A percentile compares a stretch with the other conserved stretches of the same genome.
Conservation (phyloP, 192 early-diverging fungal genomes). For the Neocallimastix lanati region DNA sequence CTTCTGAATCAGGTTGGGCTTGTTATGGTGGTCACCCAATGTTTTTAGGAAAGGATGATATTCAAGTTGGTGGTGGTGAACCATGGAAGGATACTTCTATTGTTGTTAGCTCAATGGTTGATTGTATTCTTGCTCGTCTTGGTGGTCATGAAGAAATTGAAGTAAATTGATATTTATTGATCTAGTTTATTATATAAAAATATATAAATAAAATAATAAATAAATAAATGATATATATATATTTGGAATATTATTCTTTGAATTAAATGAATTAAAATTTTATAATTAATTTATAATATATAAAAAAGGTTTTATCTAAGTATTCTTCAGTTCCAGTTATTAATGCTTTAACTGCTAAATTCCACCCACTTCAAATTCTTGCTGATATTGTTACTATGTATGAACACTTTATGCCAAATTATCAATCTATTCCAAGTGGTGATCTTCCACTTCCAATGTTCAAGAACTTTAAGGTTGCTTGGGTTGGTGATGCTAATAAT, state of each 20-base stretch:
- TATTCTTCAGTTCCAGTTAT: conserved; percentile 84
- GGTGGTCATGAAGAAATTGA: conserved; percentile 76
- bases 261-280: too few relatives aligned
- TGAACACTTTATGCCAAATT: conserved; percentile 30
- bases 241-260: too few relatives aligned
- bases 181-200: too few relatives aligned
- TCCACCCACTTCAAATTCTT: conserved; percentile 91
- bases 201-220: too few relatives aligned
- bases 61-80: conserved; percentile 92
- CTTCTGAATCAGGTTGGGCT: conserved; percentile 75
- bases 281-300: neutral
- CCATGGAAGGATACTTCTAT: conserved; percentile 71
- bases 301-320: conserved; percentile 52
- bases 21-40: conserved; percentile 88
- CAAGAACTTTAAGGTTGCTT: conserved; percentile 65
- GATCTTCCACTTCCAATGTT: conserved; percentile 24
- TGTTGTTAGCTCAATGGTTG: conserved; percentile 91
- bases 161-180: conserved; percentile 11
- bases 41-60: conserved; percentile 88
- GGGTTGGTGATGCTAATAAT: conserved; percentile 99
- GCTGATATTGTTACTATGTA: conserved; percentile 92
- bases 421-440: neutral
- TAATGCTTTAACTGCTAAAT: conserved; percentile 86
- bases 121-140: conserved; percentile 85
- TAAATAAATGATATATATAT: too few relatives aligned